Evolutionary conservation across 805 yeast species (phyloP), one percentile per base, ranked within the genome.

Genomic region (Teunomyces lycoperdinae): DNA sequence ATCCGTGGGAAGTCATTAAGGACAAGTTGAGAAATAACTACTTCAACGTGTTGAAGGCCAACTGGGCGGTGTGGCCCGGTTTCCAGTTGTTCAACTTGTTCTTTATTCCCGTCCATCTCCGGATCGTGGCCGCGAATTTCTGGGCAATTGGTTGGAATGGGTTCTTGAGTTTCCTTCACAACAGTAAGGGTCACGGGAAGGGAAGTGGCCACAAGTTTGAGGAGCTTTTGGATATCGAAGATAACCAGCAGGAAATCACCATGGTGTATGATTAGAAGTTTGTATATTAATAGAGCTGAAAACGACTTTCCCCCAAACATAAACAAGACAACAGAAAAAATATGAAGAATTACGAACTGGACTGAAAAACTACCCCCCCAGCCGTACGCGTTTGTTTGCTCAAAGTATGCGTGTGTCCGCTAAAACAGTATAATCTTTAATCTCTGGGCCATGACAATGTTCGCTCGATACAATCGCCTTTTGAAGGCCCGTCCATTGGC

Each of bases 161-260:
- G 38, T 72, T 62, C 57, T 67, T 72, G 60, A 71, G 76, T 54
- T 68, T 61, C 46, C 63, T 70, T 47, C 89, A 87, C 53, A 73
- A 81, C 42, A 68, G 73, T 11, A 57, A 61, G 50, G 68, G 71
- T 8, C 75, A 68, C 44, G 74, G 71, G 26, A 66, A 67, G 50
- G 70, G 68, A 9, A 63, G 68, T 43, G 72, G 71, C n/a, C 56
- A 60, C 43, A 48, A 51, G 31, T 50, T 71, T 36, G 76, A 71
- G 55, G 73, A 69, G 49, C 54, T 71, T 46, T 68, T 70, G 36
- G 75, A 71, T 49, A 60, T 70, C 30, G 74, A 71, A 50, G 67
- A 70, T 32, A 64, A 63, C n/a, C 63, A 60, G 40, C 61, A 65
- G 49, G 70, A 64, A 51, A 54, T 59, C 47, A 63, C 68, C 26